These are phyloP conservation scores for Geotrichum citri-aurantii DNA, from an alignment of 1,139 yeast genomes.

Conservation along the genomic window DNA sequence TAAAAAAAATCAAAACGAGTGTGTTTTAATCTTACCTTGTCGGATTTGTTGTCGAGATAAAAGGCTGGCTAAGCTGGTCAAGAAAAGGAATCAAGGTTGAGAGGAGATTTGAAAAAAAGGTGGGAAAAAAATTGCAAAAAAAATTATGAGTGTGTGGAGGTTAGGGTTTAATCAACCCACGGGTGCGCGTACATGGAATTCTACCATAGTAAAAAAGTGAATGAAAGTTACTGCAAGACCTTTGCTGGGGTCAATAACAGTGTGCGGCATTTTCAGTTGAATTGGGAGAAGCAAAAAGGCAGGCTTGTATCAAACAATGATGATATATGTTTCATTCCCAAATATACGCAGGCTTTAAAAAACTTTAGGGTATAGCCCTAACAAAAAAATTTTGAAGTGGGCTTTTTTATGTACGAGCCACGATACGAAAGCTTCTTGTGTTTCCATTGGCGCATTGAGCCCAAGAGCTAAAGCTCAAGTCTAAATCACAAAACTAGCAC, in stretches of 20 bases:
- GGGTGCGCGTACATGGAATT: neutral
- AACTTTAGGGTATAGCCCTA: neutral
- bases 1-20: no score
- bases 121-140: slow-evolving; percentile 8
- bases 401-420: no score
- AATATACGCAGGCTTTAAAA: neutral
- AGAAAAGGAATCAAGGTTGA: slow-evolving; percentile 9
- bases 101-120: neutral
- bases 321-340: neutral
- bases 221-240: neutral
- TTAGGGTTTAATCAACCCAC: slow-evolving; percentile 5
- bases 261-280: neutral
- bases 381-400: no score
- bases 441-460: no score
- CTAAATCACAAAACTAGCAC: no score
- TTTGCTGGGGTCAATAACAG: no score
- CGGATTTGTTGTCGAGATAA: slow-evolving; percentile 18
- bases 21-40: slow-evolving; percentile 15
- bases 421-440: no score
- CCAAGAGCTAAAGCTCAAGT: no score
- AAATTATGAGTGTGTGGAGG: slow-evolving; percentile 10
- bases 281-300: neutral
- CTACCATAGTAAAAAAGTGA: neutral
- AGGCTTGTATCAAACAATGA: neutral
- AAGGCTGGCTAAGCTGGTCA: slow-evolving; percentile 17